Percentiles rank a stretch among this genome's conserved stretches.
These are phyloP conservation scores for Leucocoprinus birnbaumii DNA, from an alignment of 768 basidiomycete species.

Conservation along the genomic window DNA sequence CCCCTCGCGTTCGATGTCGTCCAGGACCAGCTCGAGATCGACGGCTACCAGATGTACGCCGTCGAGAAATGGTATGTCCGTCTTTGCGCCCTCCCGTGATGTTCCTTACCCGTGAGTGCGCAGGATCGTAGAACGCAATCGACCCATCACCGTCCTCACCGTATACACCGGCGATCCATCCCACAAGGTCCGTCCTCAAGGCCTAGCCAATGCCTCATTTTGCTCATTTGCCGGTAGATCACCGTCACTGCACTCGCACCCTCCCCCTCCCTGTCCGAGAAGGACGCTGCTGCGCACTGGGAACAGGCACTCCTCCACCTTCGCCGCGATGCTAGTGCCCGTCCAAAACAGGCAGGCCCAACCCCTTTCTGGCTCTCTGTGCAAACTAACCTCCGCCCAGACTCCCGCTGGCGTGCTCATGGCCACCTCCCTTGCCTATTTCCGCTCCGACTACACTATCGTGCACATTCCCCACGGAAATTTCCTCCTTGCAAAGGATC, in stretches of 20 bases:
- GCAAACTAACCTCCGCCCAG: conserved; percentile 23
- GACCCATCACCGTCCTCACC: conserved; percentile 56
- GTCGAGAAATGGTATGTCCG: conserved; percentile 74
- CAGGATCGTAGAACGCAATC: conserved; percentile 68
- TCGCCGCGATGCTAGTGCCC: conserved; percentile 60
- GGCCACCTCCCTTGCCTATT: conserved; percentile 83
- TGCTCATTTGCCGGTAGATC: conserved; percentile 45
- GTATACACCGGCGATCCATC: conserved; percentile 76
- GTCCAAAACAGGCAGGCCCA: conserved; percentile 57
- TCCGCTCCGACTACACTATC: conserved; percentile 85
- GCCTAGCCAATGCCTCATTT: conserved; percentile 1
- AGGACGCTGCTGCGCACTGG: conserved; percentile 33
- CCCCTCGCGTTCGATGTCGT: conserved; percentile 46
- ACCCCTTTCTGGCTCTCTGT: conserved; percentile 3
- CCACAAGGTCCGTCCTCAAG: conserved; percentile 47
- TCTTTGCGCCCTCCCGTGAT: neutral
- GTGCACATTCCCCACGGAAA: conserved; percentile 74
- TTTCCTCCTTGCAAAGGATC: conserved; percentile 59
- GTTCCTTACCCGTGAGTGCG: neutral
- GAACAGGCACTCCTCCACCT: conserved; percentile 58
- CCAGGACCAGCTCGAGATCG: conserved; percentile 44
- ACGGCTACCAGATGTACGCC: conserved; percentile 79
- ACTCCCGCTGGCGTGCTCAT: conserved; percentile 69
- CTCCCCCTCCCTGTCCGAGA: conserved; percentile 37
- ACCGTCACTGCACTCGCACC: conserved; percentile 56